Evolutionary conservation across 2,329 filamentous ascomycete genomes (phyloP).

Genomic region (Fusarium equiseti): DNA sequence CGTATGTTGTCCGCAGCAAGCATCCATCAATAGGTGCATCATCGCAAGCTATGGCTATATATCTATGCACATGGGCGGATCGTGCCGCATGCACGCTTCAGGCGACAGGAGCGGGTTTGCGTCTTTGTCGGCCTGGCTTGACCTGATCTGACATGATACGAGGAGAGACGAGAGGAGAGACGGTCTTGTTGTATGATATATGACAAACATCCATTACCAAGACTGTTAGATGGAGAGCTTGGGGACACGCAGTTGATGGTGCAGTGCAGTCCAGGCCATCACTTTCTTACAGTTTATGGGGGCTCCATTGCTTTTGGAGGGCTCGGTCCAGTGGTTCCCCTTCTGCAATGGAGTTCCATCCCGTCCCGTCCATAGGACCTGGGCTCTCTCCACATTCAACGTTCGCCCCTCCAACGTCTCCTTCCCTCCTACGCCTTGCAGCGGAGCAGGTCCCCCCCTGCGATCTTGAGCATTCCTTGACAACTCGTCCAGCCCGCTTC

Average conservation of each 20-base stretch:
- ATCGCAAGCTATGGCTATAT: background rate
- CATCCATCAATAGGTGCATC: background rate
- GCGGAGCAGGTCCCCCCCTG: constrained; percentile 39
- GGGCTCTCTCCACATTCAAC: background rate
- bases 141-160: background rate
- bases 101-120: constrained; percentile 24
- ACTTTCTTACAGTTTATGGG: background rate
- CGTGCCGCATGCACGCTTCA: constrained; percentile 33
- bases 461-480: constrained; percentile 42
- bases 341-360: background rate
- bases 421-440: constrained; percentile 24
- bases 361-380: background rate
- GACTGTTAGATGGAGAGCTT: constrained; percentile 8
- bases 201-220: background rate
- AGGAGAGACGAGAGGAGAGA: background rate
- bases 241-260: constrained; percentile 4
- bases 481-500: constrained; percentile 22
- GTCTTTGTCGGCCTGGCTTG: background rate
- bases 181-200: background rate
- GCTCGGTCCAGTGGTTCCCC: constrained; percentile 8
- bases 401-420: constrained; percentile 23
- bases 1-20: constrained; percentile 16
- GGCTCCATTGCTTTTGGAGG: constrained; percentile 8
- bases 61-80: constrained; percentile 29
- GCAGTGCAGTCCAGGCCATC: background rate